Percentiles rank a stretch among this genome's conserved stretches.
Conservation (phyloP, 768 basidiomycete species). For the Basidioascus undulatus region DNA sequence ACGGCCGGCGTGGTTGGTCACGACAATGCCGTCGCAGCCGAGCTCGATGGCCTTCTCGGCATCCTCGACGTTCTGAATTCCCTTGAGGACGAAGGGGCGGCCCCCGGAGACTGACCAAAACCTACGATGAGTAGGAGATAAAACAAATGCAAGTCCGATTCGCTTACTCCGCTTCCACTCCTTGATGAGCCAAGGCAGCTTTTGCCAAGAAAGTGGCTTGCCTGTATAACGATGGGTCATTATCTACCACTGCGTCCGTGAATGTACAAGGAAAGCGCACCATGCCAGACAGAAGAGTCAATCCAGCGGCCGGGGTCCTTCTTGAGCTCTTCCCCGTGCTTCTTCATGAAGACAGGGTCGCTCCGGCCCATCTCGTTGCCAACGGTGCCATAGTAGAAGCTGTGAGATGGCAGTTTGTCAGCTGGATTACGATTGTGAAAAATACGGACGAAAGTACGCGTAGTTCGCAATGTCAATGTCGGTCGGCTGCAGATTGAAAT, state of each 20-base stretch:
- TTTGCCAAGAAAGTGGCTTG: constrained; percentile 30
- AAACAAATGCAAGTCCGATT: too few species aligned
- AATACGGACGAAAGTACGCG: constrained; percentile 11
- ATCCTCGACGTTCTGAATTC: constrained; percentile 25
- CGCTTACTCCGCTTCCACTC: constrained; percentile 24
- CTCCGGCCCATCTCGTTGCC: constrained; percentile 27
- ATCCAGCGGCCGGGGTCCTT: constrained; percentile 27
- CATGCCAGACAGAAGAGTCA: constrained; percentile 27
- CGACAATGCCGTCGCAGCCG: constrained; percentile 46
- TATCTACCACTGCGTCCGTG: too few species aligned
- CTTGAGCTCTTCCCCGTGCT: constrained; percentile 23
- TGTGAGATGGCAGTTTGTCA: constrained; percentile 3
- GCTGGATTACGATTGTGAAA: too few species aligned
- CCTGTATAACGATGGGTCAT: too few species aligned
- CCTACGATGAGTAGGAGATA: too few species aligned
- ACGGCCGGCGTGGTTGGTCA: constrained; percentile 58
- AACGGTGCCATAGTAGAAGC: constrained; percentile 15
- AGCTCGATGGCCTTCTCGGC: constrained; percentile 43
- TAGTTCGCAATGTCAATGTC: constrained; percentile 33
- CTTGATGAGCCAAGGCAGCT: constrained; percentile 27
- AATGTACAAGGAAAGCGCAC: too few species aligned
- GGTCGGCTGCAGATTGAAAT: constrained; percentile 16
- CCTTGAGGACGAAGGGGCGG: constrained; percentile 31
- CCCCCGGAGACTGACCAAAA: too few species aligned
- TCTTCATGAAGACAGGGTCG: constrained; percentile 29